Base-by-base conservation (phyloP, 164 flowering plant species). In the Aristolochia contorta region DNA sequence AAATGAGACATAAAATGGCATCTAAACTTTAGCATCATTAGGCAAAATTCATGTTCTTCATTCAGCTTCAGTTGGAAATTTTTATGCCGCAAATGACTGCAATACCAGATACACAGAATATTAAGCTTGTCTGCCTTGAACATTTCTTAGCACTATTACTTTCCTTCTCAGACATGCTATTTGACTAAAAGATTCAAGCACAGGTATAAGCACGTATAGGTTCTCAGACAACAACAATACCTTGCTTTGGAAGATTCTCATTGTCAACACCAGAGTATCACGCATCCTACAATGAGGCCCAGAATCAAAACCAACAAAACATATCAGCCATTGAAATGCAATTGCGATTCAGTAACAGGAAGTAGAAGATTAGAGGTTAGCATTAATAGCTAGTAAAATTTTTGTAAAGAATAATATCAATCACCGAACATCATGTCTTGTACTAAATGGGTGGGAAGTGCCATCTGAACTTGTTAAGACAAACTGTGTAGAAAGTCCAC, bases 201-300 rank as follows among this genome's bases (percentile, higher is more conserved):
- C 22, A 49, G 15, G 20, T 5, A 49, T 49, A 20, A 18, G 53
- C 1, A 18, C 1, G 6, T 18, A 4, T 19, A 49, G 22, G 53
- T 18, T 49, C 21, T 32, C 20, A 32, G 45, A 18, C 12, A 56
- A 24, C 66, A 63, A 69, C 19, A 57, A 55, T 85, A 91, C 97
- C 96, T 84, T 86, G 83, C 74, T 83, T 65, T 82, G 94, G 77
- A 91, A 86, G 79, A 72, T 78, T 77, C 97, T 79, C 83, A 88
- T 81, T 25, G 87, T 85, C 82, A 91, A 71, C 48, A 88, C 97
- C 57, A 91, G 73, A 25, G 84, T 76, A 65, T 91, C 96, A n/a
- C 97, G 91, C 79, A 78, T 71, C 61, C 96, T 91, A 62, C 79
- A 79, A 65, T 59, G 65, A 30, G 32, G 46, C 19, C 8, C 58